phyloP scores from a whole-genome alignment of 495 filamentous ascomycete genomes.

The Antarctomyces pellizariae region DNA sequence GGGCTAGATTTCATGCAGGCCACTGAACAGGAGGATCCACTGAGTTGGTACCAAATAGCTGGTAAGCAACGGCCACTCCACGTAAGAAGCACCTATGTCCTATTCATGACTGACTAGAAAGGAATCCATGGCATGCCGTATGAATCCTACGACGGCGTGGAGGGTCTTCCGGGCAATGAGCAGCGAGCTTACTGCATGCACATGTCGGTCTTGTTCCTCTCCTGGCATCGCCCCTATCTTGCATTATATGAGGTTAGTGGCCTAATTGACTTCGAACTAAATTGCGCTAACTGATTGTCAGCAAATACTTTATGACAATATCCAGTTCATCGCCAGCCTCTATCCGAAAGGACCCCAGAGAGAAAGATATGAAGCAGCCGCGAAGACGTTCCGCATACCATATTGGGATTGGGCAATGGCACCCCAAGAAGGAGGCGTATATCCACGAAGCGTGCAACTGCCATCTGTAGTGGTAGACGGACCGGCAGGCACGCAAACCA shows the following conservation, averaged over 20 bases:
- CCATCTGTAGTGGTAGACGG: conserved; percentile 27
- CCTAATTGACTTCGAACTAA: not conserved
- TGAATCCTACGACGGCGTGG: conserved; percentile 30
- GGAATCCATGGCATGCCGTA: conserved; percentile 43
- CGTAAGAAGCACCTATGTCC: not conserved
- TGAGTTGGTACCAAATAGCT: conserved; percentile 37
- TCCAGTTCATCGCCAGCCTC: conserved; percentile 24
- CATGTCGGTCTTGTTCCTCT: conserved; percentile 37
- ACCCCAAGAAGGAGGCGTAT: conserved; percentile 21
- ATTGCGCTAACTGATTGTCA: conserved; percentile 11
- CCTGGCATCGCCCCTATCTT: conserved; percentile 54
- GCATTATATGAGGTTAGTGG: conserved; percentile 35
- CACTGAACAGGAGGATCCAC: conserved; percentile 24
- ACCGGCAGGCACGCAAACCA: conserved; percentile 26
- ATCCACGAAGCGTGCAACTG: too few species aligned
- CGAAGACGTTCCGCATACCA: conserved; percentile 32
- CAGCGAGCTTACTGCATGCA: conserved; percentile 40
- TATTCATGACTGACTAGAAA: conserved; percentile 6
- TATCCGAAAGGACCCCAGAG: conserved; percentile 22
- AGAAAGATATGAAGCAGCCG: conserved; percentile 24
- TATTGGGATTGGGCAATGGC: conserved; percentile 45
- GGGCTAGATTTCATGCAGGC: conserved; percentile 29
- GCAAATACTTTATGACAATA: conserved; percentile 31
- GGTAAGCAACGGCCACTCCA: conserved; percentile 15
- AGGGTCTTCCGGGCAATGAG: conserved; percentile 20